phyloP scores from a whole-genome alignment of 768 basidiomycete genomes.

The Lactifluus pinguis region DNA sequence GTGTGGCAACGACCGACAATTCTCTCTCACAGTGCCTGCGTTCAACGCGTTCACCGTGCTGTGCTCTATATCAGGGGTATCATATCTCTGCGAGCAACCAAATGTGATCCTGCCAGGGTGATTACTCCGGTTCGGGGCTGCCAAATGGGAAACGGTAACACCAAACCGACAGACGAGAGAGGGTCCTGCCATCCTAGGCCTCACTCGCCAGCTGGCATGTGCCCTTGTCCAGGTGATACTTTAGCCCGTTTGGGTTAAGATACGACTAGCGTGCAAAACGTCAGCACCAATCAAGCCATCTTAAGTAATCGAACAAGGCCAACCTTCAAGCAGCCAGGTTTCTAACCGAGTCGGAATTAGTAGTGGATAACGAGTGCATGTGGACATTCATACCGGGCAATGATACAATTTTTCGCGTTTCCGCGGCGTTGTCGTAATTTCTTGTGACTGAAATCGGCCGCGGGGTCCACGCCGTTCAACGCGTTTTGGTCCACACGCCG shows the following conservation, averaged over 20 bases:
- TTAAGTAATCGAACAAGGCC: constrained; percentile 14
- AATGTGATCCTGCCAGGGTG: background rate
- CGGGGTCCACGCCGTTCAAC: constrained; percentile 18
- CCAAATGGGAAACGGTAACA: background rate
- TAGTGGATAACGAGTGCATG: background rate
- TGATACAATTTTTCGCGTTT: constrained; percentile 20
- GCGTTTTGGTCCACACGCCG: constrained; percentile 8
- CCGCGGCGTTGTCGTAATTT: constrained; percentile 11
- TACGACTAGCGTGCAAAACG: constrained; percentile 34
- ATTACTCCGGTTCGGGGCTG: background rate
- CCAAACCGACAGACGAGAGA: background rate
- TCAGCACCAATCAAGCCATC: constrained; percentile 5
- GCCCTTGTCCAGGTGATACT: constrained; percentile 60
- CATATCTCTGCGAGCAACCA: constrained; percentile 5
- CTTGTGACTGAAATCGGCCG: constrained; percentile 18
- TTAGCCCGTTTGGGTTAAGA: constrained; percentile 57
- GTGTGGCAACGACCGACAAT: constrained; percentile 3
- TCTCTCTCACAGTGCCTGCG: constrained; percentile 1
- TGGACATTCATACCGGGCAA: constrained; percentile 15
- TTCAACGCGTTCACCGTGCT: constrained; percentile 5
- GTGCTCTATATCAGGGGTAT: constrained; percentile 12
- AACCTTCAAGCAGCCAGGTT: constrained; percentile 46
- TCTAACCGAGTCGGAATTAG: constrained; percentile 17
- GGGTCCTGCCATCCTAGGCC: background rate
- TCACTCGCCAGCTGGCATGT: constrained; percentile 40